phyloP scores from a whole-genome alignment of 163 green algal species.

The Scenedesmus sp. region DNA sequence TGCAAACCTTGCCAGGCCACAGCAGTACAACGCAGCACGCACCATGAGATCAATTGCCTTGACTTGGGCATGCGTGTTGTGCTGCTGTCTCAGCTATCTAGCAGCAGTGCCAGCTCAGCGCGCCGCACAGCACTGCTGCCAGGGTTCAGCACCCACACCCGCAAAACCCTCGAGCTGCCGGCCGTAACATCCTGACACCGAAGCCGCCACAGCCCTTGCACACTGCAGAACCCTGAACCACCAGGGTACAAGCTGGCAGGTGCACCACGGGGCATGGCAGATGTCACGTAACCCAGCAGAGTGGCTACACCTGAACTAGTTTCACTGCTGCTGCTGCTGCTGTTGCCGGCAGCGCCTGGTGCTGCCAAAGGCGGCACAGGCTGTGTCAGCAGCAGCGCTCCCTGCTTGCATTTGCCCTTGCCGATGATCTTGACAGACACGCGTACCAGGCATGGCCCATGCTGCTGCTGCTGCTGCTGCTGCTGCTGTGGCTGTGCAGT shows the following conservation, averaged over 20 bases:
- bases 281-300: slow-evolving; percentile 40
- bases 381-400: slow-evolving; percentile 27
- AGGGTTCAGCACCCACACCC: slow-evolving; percentile 41
- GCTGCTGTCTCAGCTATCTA: neutral
- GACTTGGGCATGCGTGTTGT: too few species aligned
- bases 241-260: slow-evolving; percentile 28
- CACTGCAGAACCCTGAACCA: slow-evolving; percentile 34
- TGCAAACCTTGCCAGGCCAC: too few species aligned
- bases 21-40: too few species aligned
- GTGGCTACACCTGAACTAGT: neutral
- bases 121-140: slow-evolving; percentile 33
- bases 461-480: slow-evolving; percentile 8
- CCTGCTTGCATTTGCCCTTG: slow-evolving; percentile 29
- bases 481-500: slow-evolving; percentile 18
- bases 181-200: slow-evolving; percentile 13
- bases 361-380: neutral
- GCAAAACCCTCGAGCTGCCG: slow-evolving; percentile 17
- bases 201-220: slow-evolving; percentile 3
- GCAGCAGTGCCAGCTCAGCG: slow-evolving; percentile 36
- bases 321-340: slow-evolving; percentile 2
- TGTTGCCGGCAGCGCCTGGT: neutral
- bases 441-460: neutral
- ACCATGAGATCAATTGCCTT: too few species aligned
- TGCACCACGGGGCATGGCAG: slow-evolving; percentile 25
- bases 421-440: slow-evolving; percentile 26